phyloP scores from a whole-genome alignment of 2,329 filamentous ascomycete genomes.

The Akanthomyces uredinophilus region DNA sequence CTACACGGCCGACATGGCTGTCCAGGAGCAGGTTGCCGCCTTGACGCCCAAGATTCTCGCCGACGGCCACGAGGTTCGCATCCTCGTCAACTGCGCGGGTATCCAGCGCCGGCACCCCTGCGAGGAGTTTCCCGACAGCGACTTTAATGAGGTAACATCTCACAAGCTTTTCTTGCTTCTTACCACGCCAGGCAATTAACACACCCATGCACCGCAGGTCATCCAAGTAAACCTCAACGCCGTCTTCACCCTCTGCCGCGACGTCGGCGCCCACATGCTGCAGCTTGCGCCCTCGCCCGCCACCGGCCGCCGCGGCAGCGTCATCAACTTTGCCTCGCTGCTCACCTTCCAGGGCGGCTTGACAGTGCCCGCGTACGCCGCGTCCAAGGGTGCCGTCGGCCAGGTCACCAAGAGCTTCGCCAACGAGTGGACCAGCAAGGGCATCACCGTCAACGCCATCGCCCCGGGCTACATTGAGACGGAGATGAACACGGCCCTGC shows the following conservation, averaged over 20 bases:
- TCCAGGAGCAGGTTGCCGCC: conserved; percentile 50
- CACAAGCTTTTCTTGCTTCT: too few species aligned
- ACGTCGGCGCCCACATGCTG: conserved; percentile 76
- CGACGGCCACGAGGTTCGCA: conserved; percentile 62
- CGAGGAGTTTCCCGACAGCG: conserved; percentile 67
- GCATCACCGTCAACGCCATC: conserved; percentile 81
- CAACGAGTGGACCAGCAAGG: conserved; percentile 80
- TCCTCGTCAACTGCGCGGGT: conserved; percentile 81
- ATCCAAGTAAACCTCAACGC: conserved; percentile 81
- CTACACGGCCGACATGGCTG: conserved; percentile 66
- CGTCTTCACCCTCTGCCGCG: conserved; percentile 73
- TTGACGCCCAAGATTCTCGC: conserved; percentile 52
- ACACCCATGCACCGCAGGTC: conserved; percentile 49
- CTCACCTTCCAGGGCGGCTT: conserved; percentile 82
- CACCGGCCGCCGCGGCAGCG: conserved; percentile 57
- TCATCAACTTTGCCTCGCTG: conserved; percentile 82
- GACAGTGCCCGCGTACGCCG: conserved; percentile 83
- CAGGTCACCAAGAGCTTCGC: conserved; percentile 80
- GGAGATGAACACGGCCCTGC: conserved; percentile 87
- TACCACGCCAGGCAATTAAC: neutral
- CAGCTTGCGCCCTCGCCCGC: conserved; percentile 40
- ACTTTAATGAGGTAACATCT: conserved; percentile 61
- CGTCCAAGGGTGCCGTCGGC: conserved; percentile 77
- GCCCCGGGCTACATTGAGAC: conserved; percentile 87
- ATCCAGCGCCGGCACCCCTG: conserved; percentile 76